phyloP scores from a whole-genome alignment of 257 asterid genomes.

The Penstemon davidsonii region DNA sequence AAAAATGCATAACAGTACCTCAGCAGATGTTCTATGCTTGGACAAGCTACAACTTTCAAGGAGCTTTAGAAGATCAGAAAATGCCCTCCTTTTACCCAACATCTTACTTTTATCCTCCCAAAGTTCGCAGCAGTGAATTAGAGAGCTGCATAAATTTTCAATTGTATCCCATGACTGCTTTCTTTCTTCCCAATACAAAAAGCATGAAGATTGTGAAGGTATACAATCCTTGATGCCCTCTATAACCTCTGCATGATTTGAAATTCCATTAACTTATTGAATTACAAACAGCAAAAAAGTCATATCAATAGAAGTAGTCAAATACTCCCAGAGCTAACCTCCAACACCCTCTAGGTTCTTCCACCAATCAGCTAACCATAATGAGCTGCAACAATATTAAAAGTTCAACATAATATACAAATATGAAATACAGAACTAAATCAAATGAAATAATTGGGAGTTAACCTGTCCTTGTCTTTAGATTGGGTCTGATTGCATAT shows the following conservation, averaged over 20 bases:
- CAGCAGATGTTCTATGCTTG: constrained; percentile 55
- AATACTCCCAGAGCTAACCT: constrained; percentile 33
- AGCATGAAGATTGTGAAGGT: constrained; percentile 45
- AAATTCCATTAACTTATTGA: constrained; percentile 11
- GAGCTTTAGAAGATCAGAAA: constrained; percentile 66
- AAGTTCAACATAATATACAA: constrained; percentile 6
- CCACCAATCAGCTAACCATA: constrained; percentile 63
- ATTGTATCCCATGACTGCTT: constrained; percentile 54
- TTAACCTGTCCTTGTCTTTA: constrained; percentile 54
- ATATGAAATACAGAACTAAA: neutral
- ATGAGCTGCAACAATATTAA: constrained; percentile 41
- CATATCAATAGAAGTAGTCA: constrained; percentile 5
- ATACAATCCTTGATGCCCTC: constrained; percentile 34
- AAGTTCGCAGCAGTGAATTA: constrained; percentile 57
- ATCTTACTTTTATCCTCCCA: constrained; percentile 74
- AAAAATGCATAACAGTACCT: constrained; percentile 46
- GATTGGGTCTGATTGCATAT: constrained; percentile 46
- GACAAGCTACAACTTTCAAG: constrained; percentile 75
- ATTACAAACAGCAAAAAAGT: constrained; percentile 6
- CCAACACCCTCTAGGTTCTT: constrained; percentile 43
- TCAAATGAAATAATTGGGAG: neutral
- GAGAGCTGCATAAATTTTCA: constrained; percentile 41
- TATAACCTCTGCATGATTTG: constrained; percentile 45
- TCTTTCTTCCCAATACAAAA: constrained; percentile 49
- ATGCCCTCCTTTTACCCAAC: constrained; percentile 61